Percentiles rank a stretch among this genome's conserved stretches.
Conservation (phyloP, 768 basidiomycete genomes). For the Coprinellus micaceus region DNA sequence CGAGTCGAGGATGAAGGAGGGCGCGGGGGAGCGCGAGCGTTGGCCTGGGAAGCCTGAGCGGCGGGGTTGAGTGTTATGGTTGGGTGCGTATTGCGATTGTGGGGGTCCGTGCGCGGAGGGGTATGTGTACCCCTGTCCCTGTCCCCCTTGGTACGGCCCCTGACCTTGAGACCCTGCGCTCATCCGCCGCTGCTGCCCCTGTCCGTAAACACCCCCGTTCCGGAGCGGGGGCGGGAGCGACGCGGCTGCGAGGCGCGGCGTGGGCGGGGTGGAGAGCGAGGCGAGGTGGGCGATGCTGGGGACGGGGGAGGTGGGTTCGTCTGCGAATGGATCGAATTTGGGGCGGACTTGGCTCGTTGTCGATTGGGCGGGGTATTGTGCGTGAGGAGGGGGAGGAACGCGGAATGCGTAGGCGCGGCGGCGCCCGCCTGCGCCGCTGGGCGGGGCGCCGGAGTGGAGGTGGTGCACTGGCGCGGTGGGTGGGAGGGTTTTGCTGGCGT, state of each 20-base stretch:
- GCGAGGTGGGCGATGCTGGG: slow-evolving; percentile 6
- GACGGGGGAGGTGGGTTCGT: slow-evolving; percentile 21
- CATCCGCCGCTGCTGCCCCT: too few species aligned
- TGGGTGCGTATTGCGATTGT: too few species aligned
- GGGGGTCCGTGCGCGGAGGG: too few species aligned
- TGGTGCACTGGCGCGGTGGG: slow-evolving; percentile 3
- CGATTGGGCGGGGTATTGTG: background rate
- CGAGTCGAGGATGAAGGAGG: too few species aligned
- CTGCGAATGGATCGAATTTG: slow-evolving; percentile 35
- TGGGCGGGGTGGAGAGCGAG: slow-evolving; percentile 9
- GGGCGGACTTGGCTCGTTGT: slow-evolving; percentile 16
- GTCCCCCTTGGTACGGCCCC: too few species aligned
- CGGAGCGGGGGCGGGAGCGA: slow-evolving; percentile 5
- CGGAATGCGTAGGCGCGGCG: background rate
- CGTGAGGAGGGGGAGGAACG: background rate
- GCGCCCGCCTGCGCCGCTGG: slow-evolving; percentile 3
- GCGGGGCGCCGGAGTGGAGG: background rate
- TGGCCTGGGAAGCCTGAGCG: too few species aligned
- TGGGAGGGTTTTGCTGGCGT: slow-evolving; percentile 15
- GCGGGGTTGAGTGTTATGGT: too few species aligned
- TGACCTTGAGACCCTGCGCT: too few species aligned
- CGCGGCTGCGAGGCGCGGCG: slow-evolving; percentile 5
- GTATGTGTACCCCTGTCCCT: too few species aligned
- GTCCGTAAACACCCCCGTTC: slow-evolving; percentile 8
- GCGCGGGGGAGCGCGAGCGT: too few species aligned